Evolutionary conservation across 2,329 filamentous ascomycete species (phyloP), one percentile per base, ranked within the genome.

Genomic region (Lachnellula subtilissima): DNA sequence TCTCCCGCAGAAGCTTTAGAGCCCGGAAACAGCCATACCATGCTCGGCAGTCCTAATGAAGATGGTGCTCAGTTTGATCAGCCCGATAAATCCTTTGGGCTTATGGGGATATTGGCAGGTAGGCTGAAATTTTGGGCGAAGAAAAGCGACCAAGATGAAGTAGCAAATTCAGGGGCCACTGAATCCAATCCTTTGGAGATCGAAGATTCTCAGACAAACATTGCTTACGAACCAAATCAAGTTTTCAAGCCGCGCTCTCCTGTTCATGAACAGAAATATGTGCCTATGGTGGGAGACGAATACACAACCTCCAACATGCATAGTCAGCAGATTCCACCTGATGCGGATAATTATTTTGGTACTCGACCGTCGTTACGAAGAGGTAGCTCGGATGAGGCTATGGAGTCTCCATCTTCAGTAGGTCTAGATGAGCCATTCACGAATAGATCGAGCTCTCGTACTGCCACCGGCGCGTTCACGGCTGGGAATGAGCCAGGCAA

Each of bases 131-230:
- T 47, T 28, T 14, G 11, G 23, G 3, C 0, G 12, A 32, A 28
- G 22, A 48, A 25, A 25, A 7, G 5, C 22, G n/a, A 48, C 11
- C 23, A 15, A 32, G 22, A 17, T 8, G 23, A 12, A 12, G 22
- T 11, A 15, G 12, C 23, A 17, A 15, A 32, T 12, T 25, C 45
- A 32, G 45, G 45, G 9, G 23, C 22, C 12, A 28, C 45, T 8
- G 23, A 48, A 17, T 48, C 23, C 22, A 12, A 46, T 19, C 50
- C 54, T 25, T 1, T 53, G 40, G 53, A 55, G 35, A 51, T 58
- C 17, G 49, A 53, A 9, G 56, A 58, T 32, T 58, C 56, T 23
- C 56, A 53, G 14, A 28, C 19, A 19, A 52, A 50, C 15, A 23
- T 15, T 23, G 45, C 22, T 7, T n/a, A 48, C 11, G 45, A 48